These are phyloP conservation scores for Crithidia fasciculata DNA, from an alignment of 208 protist genomes.

Conservation along the genomic window DNA sequence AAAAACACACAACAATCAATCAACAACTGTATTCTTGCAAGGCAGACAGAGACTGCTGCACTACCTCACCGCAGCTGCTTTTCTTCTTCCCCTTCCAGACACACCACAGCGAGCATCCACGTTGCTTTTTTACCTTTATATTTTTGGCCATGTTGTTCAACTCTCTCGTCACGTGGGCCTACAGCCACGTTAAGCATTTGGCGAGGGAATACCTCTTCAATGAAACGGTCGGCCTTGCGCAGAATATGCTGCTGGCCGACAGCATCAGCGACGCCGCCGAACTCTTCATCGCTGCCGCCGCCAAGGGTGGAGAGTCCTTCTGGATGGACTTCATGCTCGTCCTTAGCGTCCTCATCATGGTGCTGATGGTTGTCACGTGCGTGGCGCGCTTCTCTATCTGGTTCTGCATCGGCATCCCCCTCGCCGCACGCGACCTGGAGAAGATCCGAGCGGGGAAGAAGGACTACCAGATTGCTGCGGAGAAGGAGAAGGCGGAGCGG, in stretches of 20 bases:
- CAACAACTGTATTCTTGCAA: too few species aligned
- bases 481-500: constrained; percentile 34
- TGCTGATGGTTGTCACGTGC: constrained; percentile 38
- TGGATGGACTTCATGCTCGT: constrained; percentile 49
- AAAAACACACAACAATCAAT: background rate
- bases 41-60: too few species aligned
- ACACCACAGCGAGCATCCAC: too few species aligned
- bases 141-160: constrained; percentile 3
- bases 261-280: constrained; percentile 39
- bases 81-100: too few species aligned
- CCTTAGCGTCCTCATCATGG: constrained; percentile 25
- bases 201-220: constrained; percentile 48
- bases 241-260: constrained; percentile 37
- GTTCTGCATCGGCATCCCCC: constrained; percentile 40
- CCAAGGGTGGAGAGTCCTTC: constrained; percentile 34
- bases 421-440: constrained; percentile 31
- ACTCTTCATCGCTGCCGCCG: constrained; percentile 38
- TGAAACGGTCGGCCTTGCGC: constrained; percentile 35
- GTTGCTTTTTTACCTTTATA: background rate
- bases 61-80: too few species aligned
- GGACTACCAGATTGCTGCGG: constrained; percentile 38
- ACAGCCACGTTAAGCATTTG: constrained; percentile 20
- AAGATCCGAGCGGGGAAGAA: constrained; percentile 34
- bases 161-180: constrained; percentile 23
- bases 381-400: constrained; percentile 44